phyloP scores from a whole-genome alignment of 2,329 filamentous ascomycete species.

The Stagonosporopsis chrysanthemi region DNA sequence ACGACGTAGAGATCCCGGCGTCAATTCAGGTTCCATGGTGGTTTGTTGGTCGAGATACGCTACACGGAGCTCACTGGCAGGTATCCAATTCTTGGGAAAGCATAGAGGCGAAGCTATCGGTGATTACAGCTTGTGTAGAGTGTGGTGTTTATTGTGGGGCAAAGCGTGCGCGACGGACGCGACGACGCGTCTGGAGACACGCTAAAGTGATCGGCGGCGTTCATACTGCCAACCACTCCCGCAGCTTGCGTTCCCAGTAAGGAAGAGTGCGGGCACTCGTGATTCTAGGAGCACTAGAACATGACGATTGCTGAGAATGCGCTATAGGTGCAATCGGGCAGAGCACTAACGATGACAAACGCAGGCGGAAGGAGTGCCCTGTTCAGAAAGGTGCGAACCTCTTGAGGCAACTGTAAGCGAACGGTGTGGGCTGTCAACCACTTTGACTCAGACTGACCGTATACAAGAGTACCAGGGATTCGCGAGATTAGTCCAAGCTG shows the following conservation, averaged over 20 bases:
- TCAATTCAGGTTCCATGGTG: background rate
- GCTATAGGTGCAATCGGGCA: background rate
- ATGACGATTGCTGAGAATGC: background rate
- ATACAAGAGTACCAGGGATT: background rate
- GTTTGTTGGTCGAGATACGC: background rate
- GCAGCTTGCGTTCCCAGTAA: background rate
- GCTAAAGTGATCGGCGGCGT: background rate
- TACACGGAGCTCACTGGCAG: background rate
- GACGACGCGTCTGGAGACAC: constrained; percentile 1
- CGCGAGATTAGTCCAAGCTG: background rate
- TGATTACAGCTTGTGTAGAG: background rate
- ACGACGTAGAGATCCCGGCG: background rate
- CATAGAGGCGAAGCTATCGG: background rate
- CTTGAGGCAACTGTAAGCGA: constrained; percentile 3
- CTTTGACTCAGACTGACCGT: constrained; percentile 4
- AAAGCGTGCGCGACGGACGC: constrained; percentile 8
- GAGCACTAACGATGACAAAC: background rate
- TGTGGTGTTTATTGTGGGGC: background rate
- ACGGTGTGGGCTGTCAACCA: background rate
- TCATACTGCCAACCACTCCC: background rate
- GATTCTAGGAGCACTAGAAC: background rate
- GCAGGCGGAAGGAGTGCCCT: background rate
- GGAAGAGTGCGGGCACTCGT: background rate
- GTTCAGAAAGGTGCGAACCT: background rate
- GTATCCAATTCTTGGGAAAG: background rate